phyloP scores from a whole-genome alignment of 768 basidiomycete genomes.

The Pleurotus sapidus region DNA sequence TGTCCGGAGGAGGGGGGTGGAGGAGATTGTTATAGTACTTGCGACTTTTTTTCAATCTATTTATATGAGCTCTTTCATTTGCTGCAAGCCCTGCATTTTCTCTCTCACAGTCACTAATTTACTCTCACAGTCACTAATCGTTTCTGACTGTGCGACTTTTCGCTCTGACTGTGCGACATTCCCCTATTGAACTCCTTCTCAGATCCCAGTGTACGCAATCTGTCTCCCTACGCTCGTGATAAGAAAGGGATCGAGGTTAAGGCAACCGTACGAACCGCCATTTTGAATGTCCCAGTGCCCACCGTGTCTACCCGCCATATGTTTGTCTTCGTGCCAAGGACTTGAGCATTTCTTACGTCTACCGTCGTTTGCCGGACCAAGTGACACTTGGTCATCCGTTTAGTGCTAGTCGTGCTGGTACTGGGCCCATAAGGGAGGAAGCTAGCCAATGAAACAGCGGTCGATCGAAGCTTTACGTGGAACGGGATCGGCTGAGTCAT shows the following conservation, averaged over 20 bases:
- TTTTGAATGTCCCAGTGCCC: slow-evolving; percentile 60
- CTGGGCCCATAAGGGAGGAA: slow-evolving; percentile 61
- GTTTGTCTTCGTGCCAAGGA: slow-evolving; percentile 56
- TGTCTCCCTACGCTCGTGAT: slow-evolving; percentile 48
- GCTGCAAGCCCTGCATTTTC: no score
- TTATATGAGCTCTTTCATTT: no score
- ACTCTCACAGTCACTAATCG: no score
- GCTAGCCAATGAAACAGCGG: slow-evolving; percentile 51
- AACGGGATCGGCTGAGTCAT: slow-evolving; percentile 65
- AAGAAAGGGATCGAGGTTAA: background rate
- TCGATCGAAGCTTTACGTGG: slow-evolving; percentile 57
- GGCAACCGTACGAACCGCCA: slow-evolving; percentile 36
- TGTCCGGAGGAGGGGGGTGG: no score
- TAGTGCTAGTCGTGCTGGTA: slow-evolving; percentile 22
- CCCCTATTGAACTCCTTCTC: background rate
- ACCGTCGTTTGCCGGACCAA: slow-evolving; percentile 67
- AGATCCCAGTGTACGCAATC: slow-evolving; percentile 46
- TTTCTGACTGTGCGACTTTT: no score
- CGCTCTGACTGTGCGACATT: no score
- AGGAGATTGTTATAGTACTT: no score
- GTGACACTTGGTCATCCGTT: slow-evolving; percentile 50
- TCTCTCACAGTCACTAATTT: no score
- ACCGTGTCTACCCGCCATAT: slow-evolving; percentile 68
- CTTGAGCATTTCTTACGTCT: slow-evolving; percentile 56
- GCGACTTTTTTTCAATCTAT: no score